Base-by-base conservation (phyloP, 2,329 filamentous ascomycete species). In the Talaromyces pinophilus region DNA sequence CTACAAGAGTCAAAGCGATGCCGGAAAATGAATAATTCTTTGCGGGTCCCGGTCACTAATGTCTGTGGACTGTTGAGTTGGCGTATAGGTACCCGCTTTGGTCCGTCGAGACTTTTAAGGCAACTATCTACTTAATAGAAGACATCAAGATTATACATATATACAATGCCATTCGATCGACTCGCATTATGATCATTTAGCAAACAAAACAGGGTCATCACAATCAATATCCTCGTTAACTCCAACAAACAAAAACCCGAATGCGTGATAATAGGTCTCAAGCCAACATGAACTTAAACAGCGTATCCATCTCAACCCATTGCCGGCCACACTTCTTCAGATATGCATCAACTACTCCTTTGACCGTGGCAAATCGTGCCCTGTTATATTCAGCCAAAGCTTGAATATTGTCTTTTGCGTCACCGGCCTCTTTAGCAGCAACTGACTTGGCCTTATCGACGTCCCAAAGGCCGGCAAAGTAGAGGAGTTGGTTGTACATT, bases 401-500 rank as follows among this genome's bases (percentile, higher is more conserved):
- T 25, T 86, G 75, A 11, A 97, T 78, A 78, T 87, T 89, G 66
- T 90, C 89, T 73, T 87, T 85, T 69, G 88, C 82, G 1, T 77
- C 80, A 67, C 79, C 76, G 22, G 83, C 72, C 59, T 83, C 80
- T 59, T 83, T 86, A 28, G 81, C 82, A 7, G 81, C 80, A n/a
- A 79, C 82, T 55, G 72, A 74, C 70, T 87, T 87, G 15, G 90
- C 90, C 80, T 92, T 92, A 69, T 98, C 93, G 2, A 96, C 90
- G 78, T 99, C 93, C 83, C 93, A 99, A 64, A 98, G 80, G 59
- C 86, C 86, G 35, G 90, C 86, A 76, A 93, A 91, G 81, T 97
- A 99, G 64, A 98, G 81, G 48, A 99, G 84, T 80, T 99, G 95
- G 78, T 96, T 98, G 81, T 97, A 98, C 67, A 98, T 85, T 73